phyloP scores from a whole-genome alignment of 139 green algal genomes.

The Eudorina sp. region DNA sequence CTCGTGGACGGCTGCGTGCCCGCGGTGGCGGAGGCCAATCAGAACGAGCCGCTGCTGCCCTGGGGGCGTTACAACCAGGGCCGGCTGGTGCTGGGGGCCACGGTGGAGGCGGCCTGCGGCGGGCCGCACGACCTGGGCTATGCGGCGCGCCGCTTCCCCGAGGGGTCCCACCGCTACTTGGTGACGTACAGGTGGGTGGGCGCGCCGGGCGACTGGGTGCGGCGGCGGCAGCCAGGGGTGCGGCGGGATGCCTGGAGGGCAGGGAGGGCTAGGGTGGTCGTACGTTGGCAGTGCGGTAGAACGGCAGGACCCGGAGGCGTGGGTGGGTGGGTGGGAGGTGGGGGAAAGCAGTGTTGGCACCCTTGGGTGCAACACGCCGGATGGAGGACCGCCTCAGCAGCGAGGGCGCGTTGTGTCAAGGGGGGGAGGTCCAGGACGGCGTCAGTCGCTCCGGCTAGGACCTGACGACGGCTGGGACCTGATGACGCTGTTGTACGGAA shows the following conservation, averaged over 20 bases:
- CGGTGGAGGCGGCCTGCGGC: constrained; percentile 78
- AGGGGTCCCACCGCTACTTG: constrained; percentile 66
- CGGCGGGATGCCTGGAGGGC: neutral
- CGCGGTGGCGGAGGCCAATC: constrained; percentile 77
- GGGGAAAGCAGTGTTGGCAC: too few species aligned
- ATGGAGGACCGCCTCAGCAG: too few species aligned
- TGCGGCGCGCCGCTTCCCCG: constrained; percentile 54
- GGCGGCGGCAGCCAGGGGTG: neutral
- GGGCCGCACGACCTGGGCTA: constrained; percentile 68
- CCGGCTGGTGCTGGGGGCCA: constrained; percentile 77
- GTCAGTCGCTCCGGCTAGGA: too few species aligned
- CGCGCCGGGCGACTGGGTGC: neutral
- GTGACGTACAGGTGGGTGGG: constrained; percentile 71
- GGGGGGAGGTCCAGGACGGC: too few species aligned
- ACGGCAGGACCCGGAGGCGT: too few species aligned
- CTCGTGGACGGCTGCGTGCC: constrained; percentile 66
- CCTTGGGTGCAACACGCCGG: too few species aligned
- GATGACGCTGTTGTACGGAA: too few species aligned
- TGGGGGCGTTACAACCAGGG: constrained; percentile 73
- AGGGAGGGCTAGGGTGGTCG: neutral
- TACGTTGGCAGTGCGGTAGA: too few species aligned
- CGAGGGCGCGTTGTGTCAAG: too few species aligned
- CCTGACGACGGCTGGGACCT: too few species aligned
- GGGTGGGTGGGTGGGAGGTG: too few species aligned
- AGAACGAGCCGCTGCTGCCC: constrained; percentile 80